Evolutionary conservation across 208 protist genomes (phyloP).

Genomic region (Borovskyia barvae): DNA sequence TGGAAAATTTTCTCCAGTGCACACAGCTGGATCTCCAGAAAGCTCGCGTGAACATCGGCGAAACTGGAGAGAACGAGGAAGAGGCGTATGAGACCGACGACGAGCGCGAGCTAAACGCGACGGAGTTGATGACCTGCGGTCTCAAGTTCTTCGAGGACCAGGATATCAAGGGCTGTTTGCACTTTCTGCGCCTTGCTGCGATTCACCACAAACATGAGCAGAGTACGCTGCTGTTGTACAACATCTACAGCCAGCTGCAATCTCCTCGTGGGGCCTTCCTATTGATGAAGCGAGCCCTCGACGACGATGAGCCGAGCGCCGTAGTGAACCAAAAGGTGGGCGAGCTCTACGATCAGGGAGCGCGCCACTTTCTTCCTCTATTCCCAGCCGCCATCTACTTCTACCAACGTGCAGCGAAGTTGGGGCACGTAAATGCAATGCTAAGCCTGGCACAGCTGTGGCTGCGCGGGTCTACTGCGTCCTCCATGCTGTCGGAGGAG

Average conservation of each 20-base stretch:
- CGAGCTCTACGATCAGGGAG: constrained; percentile 85
- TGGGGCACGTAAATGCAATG: constrained; percentile 83
- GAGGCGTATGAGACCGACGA: constrained; percentile 74
- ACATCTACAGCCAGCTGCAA: constrained; percentile 76
- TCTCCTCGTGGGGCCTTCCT: constrained; percentile 70
- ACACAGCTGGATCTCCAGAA: constrained; percentile 76
- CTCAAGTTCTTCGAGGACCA: constrained; percentile 63
- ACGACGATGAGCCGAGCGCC: constrained; percentile 63
- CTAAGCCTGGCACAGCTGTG: constrained; percentile 82
- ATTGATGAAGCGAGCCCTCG: constrained; percentile 72
- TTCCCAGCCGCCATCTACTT: constrained; percentile 88
- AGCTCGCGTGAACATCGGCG: constrained; percentile 75
- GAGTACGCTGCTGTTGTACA: constrained; percentile 75
- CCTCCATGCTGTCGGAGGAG: constrained; percentile 70
- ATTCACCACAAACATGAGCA: constrained; percentile 87
- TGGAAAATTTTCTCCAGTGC: constrained; percentile 68
- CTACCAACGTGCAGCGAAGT: constrained; percentile 84
- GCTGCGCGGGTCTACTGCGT: constrained; percentile 64
- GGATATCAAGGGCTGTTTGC: constrained; percentile 63
- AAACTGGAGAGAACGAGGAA: constrained; percentile 50
- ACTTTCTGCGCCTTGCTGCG: constrained; percentile 86
- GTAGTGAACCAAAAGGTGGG: constrained; percentile 72
- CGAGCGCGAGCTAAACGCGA: constrained; percentile 61
- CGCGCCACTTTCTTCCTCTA: constrained; percentile 77
- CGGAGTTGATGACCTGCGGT: constrained; percentile 72